Conservation (phyloP, 345 rosid species). For the Acer campestre region DNA sequence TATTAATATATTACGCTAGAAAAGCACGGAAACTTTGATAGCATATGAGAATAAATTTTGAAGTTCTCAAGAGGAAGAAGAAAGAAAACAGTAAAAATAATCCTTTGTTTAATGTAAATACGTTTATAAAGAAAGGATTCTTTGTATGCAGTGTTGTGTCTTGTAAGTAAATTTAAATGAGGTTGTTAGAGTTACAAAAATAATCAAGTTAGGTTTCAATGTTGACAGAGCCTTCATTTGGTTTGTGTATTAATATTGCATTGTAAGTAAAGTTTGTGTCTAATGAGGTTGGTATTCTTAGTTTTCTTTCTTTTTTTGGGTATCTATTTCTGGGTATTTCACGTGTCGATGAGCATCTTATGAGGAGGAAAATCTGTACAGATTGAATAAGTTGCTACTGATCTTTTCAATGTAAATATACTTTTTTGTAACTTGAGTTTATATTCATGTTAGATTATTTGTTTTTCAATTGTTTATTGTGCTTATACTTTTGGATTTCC, state of each 20-base stretch:
- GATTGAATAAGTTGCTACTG: slow-evolving; percentile 20
- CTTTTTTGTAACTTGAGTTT: background rate
- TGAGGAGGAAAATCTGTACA: slow-evolving; percentile 38
- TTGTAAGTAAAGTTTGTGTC: slow-evolving; percentile 23
- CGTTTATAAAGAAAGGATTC: slow-evolving; percentile 30
- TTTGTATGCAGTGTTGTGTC: slow-evolving; percentile 24
- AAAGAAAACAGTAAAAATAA: slow-evolving; percentile 1
- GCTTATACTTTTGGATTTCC: too few species aligned
- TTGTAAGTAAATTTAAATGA: slow-evolving; percentile 17
- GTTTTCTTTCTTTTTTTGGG: slow-evolving; percentile 4
- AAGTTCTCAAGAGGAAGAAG: too few species aligned
- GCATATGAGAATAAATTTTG: slow-evolving; percentile 31
- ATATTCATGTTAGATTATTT: background rate
- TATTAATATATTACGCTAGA: background rate
- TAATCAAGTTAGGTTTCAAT: slow-evolving; percentile 14
- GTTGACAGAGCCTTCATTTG: background rate
- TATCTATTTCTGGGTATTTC: too few species aligned
- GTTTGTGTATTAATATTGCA: slow-evolving; percentile 5
- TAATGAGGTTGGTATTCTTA: slow-evolving; percentile 1
- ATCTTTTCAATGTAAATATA: slow-evolving; percentile 16
- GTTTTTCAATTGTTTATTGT: too few species aligned
- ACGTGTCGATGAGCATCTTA: slow-evolving; percentile 21
- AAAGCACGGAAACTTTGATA: slow-evolving; percentile 2
- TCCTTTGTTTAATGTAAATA: slow-evolving; percentile 42
- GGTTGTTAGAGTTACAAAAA: slow-evolving; percentile 22